These are phyloP conservation scores for Mucor mucedo DNA, from an alignment of 371 early-diverging fungal species.

Conservation along the genomic window DNA sequence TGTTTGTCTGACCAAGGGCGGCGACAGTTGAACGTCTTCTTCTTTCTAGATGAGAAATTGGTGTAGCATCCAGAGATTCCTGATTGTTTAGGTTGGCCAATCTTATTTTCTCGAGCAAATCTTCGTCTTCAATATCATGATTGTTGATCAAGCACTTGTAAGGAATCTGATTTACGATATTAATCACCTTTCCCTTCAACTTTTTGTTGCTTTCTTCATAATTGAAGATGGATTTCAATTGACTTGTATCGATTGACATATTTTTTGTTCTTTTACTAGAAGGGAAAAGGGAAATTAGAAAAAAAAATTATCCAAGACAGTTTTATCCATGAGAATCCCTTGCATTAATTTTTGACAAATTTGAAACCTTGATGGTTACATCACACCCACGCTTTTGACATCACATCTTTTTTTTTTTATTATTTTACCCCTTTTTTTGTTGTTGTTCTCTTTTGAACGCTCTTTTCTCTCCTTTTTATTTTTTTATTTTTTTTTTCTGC, in stretches of 20 bases:
- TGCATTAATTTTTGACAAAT: slow-evolving; percentile 20
- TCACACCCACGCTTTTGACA: slow-evolving; percentile 2
- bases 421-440: slow-evolving; percentile 18
- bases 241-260: slow-evolving; percentile 14
- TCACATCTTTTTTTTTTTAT: slow-evolving; percentile 19
- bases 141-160: slow-evolving; percentile 32
- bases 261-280: neutral
- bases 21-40: slow-evolving; percentile 38
- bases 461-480: neutral
- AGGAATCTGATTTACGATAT: slow-evolving; percentile 60
- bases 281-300: slow-evolving; percentile 2
- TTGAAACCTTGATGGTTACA: slow-evolving; percentile 19
- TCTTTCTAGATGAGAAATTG: slow-evolving; percentile 41
- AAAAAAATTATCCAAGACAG: neutral
- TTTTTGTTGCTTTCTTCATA: slow-evolving; percentile 10
- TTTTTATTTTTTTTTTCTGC: neutral
- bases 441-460: slow-evolving; percentile 3
- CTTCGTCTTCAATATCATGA: neutral
- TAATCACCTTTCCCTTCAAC: slow-evolving; percentile 53
- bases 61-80: slow-evolving; percentile 12
- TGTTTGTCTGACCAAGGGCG: slow-evolving; percentile 33
- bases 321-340: slow-evolving; percentile 8
- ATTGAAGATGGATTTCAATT: slow-evolving; percentile 13
- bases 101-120: slow-evolving; percentile 2
- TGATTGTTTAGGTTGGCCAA: neutral